phyloP scores from a whole-genome alignment of 805 yeast species.

The Yamadazyma olivae region DNA sequence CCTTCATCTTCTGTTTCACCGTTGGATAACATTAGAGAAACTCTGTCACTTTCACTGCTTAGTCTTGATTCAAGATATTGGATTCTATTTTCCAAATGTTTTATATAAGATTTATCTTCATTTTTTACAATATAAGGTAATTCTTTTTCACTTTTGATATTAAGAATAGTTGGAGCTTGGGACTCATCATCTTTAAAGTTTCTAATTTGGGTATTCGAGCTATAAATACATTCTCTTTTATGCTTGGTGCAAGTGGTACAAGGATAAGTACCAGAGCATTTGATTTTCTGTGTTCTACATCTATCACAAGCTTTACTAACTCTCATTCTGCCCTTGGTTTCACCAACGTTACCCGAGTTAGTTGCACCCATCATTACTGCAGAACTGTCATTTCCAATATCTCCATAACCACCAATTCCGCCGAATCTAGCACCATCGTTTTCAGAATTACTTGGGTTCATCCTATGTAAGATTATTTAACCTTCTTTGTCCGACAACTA shows the following conservation, averaged over 20 bases:
- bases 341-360: not conserved
- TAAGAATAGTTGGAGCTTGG: constrained; percentile 8
- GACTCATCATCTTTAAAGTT: not conserved
- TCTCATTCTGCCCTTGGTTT: constrained; percentile 26
- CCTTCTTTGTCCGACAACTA: too few relatives aligned
- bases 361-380: not conserved
- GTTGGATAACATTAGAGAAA: constrained; percentile 10
- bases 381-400: not conserved
- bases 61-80: constrained; percentile 36
- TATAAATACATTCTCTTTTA: constrained; percentile 31
- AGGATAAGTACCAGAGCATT: constrained; percentile 54
- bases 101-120: constrained; percentile 19
- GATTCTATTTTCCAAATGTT: constrained; percentile 39
- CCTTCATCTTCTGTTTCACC: constrained; percentile 21
- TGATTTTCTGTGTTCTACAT: constrained; percentile 54
- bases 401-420: not conserved
- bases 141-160: constrained; percentile 9
- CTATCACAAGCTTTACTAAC: constrained; percentile 56
- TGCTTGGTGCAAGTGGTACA: constrained; percentile 46
- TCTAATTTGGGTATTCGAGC: constrained; percentile 1
- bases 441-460: too few relatives aligned
- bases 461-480: too few relatives aligned
- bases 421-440: not conserved
- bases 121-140: constrained; percentile 7
- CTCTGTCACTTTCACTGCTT: constrained; percentile 12